Base-by-base conservation (phyloP, 768 basidiomycete species). In the Cyathus striatus region DNA sequence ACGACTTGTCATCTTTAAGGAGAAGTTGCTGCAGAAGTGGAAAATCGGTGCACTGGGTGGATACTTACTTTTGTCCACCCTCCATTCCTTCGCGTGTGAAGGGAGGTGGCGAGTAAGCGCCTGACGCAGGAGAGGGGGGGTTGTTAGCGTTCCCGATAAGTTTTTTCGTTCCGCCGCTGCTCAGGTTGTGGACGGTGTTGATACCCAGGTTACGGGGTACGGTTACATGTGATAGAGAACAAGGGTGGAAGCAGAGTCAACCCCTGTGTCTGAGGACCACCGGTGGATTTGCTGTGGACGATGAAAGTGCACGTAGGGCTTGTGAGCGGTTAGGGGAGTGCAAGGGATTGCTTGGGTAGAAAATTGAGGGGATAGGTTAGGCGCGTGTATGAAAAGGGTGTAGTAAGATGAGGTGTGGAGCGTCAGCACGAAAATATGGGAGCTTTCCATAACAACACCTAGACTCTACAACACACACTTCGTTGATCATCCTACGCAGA, bases 61-160 rank as follows among this genome's bases (percentile, higher is more conserved):
- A 0, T 92, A 83, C 60, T 93, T 78, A 86, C 86, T 4, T 94
- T 85, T 54, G 85, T 90, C 36, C 61, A 66, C 39, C 81, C 86
- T 49, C 84, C 85, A 0, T 88, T 78, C 54, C 36, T 43, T 3
- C 64, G 62, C 1, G 53, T 70, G 3, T 54, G 65, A 3, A 76
- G 83, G 10, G 58, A 63, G 47, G 66, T 73, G 42, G 79, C 91
- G 21, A 76, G 81, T 40, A 49, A 68, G 54, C 64, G 76, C 20
- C 65, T 91, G 23, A 87, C 80, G 4, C 56, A 61, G 48, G 72
- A 81, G 51, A 54, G 74, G 2, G 90, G n/a, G 89, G 1, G 76
- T 91, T 0, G 63, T 88, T 4, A 68, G 70, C 1, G 67, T 91
- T 2, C 89, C 89, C 1, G 79, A 75, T 1, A 62, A 62, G 0